Percentiles rank a stretch among this genome's conserved stretches.
phyloP scores from a whole-genome alignment of 2,329 filamentous ascomycete species.

The Cryphonectria radicalis region DNA sequence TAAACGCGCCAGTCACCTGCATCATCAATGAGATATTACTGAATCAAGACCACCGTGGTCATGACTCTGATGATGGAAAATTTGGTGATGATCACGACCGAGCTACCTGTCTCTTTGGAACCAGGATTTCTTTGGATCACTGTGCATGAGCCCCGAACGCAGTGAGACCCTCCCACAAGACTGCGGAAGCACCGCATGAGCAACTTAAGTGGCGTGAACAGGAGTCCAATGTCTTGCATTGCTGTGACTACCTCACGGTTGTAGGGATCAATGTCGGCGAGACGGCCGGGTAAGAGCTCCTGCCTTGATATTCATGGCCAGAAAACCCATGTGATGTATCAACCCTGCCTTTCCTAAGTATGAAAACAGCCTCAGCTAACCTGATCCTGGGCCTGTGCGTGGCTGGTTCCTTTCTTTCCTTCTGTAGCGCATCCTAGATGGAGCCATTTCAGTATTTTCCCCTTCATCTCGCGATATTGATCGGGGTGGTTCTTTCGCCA shows the following conservation, averaged over 20 bases:
- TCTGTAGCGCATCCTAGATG: background rate
- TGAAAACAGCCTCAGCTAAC: background rate
- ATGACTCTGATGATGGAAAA: background rate
- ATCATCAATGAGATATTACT: background rate
- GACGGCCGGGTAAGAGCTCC: no score
- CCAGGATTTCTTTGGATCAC: no score
- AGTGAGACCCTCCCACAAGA: no score
- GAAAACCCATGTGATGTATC: no score
- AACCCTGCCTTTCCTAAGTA: background rate
- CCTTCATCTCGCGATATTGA: no score
- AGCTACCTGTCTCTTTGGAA: background rate
- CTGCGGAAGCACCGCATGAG: background rate
- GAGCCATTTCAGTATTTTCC: background rate
- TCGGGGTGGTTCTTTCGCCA: no score
- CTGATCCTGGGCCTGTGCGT: background rate
- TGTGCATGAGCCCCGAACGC: no score
- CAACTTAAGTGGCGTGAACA: background rate
- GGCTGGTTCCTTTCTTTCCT: background rate
- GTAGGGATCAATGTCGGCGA: no score
- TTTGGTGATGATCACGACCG: background rate
- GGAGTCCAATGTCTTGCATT: background rate
- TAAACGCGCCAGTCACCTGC: background rate
- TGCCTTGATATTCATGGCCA: no score
- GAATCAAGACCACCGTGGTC: no score
- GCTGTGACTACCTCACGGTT: background rate